Evolutionary conservation across 805 yeast genomes (phyloP).

Genomic region (Kodamaea neixiangensis): DNA sequence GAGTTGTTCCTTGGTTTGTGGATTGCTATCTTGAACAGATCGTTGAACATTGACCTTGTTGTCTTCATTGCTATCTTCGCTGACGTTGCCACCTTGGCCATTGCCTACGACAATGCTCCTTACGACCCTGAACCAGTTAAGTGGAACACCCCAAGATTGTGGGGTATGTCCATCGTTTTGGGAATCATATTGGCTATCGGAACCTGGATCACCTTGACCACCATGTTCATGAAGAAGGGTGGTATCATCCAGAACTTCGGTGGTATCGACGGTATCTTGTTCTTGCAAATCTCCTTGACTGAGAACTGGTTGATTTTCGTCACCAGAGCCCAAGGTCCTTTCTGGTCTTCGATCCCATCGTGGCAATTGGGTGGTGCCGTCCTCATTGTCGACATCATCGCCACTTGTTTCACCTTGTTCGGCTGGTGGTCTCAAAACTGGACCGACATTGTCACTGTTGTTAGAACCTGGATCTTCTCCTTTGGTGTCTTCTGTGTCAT

Average conservation of each 20-base stretch:
- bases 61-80: conserved; percentile 97
- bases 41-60: conserved; percentile 85
- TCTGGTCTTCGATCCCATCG: conserved; percentile 96
- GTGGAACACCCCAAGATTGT: conserved; percentile 95
- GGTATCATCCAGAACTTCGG: conserved; percentile 97
- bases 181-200: conserved; percentile 87
- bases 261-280: conserved; percentile 84
- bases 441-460: conserved; percentile 94
- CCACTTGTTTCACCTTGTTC: conserved; percentile 89
- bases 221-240: conserved; percentile 87
- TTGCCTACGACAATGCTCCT: conserved; percentile 97
- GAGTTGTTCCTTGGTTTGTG: conserved; percentile 94
- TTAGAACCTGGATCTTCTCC: conserved; percentile 93
- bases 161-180: conserved; percentile 93
- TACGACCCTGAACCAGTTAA: conserved; percentile 90
- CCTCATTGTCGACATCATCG: conserved; percentile 82
- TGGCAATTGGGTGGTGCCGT: conserved; percentile 98
- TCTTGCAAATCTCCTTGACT: conserved; percentile 91
- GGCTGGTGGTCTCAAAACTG: conserved; percentile 99
- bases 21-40: conserved; percentile 90
- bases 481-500: conserved; percentile 95
- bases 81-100: conserved; percentile 95
- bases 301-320: conserved; percentile 97
- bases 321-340: conserved; percentile 96
- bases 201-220: conserved; percentile 92